Evolutionary conservation across 495 filamentous ascomycete species (phyloP), one percentile per base, ranked within the genome.

Genomic region (Astrocystis sublimbata): DNA sequence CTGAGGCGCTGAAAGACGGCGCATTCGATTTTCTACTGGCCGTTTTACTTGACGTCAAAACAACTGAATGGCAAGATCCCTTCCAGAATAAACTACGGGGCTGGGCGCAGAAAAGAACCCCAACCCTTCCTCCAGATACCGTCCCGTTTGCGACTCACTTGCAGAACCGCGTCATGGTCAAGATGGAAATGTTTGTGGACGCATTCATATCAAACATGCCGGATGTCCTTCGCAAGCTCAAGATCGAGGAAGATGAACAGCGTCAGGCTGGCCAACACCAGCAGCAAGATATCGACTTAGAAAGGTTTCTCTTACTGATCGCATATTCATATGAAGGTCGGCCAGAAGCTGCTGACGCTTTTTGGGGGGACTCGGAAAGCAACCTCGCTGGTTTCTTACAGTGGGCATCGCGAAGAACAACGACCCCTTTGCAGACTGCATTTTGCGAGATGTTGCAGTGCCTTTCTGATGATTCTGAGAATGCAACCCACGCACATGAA

Each of bases 401-500:
- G 58, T 99, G 96, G 96, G 91, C 93, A 26, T 96, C 96, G 2
- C 87, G 88, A 63, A 83, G 93, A 64, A 92, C 93, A 64, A 94
- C 94, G 7, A 96, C 96, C 6, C 94, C 94, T 17, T 85, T 96
- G 31, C 92, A 92, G 55, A 92, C 91, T 68, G 92, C 93, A 15
- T 98, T 97, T 67, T 97, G 93, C 73, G 96, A 97, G 73, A 89
- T 98, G 87, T 80, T 99, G 9, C 88, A 90, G 67, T 86, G 92
- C 2, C 84, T 99, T 51, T 90, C 96, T 0, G 82, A 86, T 36
- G 90, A 90, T 35, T 85, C 90, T 55, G 84, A 89, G 52, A 91
- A 89, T 65, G 93, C 92, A 10, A 85, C 85, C 38, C 79, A 88
- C 21, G 92, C 92, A 1, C 93, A 99, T 71, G 82, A 83, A 46